phyloP scores from a whole-genome alignment of 2,329 filamentous ascomycete genomes.

The Sclerotinia trifoliorum region DNA sequence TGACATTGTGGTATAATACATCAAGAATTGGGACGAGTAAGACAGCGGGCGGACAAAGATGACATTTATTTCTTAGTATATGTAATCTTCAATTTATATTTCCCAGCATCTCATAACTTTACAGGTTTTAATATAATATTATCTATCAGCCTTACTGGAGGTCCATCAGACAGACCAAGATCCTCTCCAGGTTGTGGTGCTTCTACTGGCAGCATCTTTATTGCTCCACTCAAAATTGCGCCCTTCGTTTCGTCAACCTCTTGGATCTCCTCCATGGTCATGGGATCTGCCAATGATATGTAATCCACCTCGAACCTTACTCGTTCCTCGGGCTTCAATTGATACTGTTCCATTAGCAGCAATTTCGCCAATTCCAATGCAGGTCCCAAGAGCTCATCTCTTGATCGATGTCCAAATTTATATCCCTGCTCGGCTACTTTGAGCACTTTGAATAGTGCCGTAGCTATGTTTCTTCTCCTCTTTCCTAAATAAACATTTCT shows the following conservation, averaged over 20 bases:
- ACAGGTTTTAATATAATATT: slow-evolving; percentile 71
- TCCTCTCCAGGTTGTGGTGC: slow-evolving; percentile 68
- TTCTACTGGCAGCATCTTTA: slow-evolving; percentile 85
- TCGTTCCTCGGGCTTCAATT: slow-evolving; percentile 56
- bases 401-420: slow-evolving; percentile 48
- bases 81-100: background rate
- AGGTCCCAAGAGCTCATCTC: slow-evolving; percentile 68
- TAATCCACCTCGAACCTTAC: slow-evolving; percentile 85
- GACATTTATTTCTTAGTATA: background rate
- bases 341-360: slow-evolving; percentile 60
- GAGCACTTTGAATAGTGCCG: slow-evolving; percentile 69
- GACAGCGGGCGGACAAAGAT: too few species aligned
- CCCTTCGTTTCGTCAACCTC: slow-evolving; percentile 67
- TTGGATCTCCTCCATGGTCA: slow-evolving; percentile 76
- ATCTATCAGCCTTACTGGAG: slow-evolving; percentile 84
- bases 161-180: slow-evolving; percentile 68
- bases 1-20: background rate
- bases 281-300: slow-evolving; percentile 83
- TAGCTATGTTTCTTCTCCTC: slow-evolving; percentile 68
- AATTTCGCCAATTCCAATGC: slow-evolving; percentile 60
- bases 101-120: slow-evolving; percentile 24
- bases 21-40: background rate
- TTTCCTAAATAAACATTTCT: slow-evolving; percentile 89
- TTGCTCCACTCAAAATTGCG: slow-evolving; percentile 82
- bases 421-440: slow-evolving; percentile 69